Evolutionary conservation across 176 grass and related monocot genomes (phyloP).

Genomic region (Leersia perrieri): DNA sequence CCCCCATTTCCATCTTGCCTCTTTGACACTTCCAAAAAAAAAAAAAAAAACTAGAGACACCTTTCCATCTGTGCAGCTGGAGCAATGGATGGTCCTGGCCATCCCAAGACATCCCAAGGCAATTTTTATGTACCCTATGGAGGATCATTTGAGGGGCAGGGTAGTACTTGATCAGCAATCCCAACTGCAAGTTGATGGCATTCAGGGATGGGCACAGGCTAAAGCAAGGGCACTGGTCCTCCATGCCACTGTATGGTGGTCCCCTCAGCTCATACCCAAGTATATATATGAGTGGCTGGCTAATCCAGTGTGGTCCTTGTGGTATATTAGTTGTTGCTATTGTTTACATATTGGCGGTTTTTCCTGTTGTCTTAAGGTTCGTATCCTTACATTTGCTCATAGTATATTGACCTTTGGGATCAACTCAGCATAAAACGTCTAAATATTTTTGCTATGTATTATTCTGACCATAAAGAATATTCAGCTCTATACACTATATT

Average conservation of each 20-base stretch:
- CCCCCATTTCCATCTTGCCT: conserved; percentile 2
- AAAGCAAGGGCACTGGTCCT: background rate
- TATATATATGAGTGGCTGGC: background rate
- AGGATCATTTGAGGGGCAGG: background rate
- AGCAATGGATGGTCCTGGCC: background rate
- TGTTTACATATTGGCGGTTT: background rate
- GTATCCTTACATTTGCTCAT: background rate
- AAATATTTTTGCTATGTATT: background rate
- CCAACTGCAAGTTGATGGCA: background rate
- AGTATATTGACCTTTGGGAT: background rate
- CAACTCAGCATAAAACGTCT: background rate
- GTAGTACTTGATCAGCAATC: background rate
- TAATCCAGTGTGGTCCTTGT: background rate
- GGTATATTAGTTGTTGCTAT: background rate
- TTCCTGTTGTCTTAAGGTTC: background rate
- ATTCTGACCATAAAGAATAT: background rate
- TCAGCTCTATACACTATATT: background rate
- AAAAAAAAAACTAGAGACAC: background rate
- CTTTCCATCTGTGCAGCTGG: background rate
- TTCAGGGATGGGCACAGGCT: background rate
- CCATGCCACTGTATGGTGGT: background rate
- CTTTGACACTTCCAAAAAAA: background rate
- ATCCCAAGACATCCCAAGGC: background rate
- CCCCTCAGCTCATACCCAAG: background rate
- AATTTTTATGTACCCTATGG: background rate